phyloP scores from a whole-genome alignment of 768 basidiomycete species.

The Lentinula sp. region DNA sequence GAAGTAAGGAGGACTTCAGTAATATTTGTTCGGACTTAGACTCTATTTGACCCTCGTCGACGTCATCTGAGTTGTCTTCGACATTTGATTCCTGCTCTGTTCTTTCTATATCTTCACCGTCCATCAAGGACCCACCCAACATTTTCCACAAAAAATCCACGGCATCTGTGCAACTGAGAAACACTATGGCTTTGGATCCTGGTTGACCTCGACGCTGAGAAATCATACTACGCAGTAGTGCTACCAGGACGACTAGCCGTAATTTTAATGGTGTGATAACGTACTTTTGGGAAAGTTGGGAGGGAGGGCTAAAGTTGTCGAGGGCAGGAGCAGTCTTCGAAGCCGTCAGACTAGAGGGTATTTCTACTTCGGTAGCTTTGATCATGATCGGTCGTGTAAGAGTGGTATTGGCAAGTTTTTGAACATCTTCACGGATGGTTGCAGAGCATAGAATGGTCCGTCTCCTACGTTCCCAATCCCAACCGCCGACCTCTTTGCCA shows the following conservation, averaged over 20 bases:
- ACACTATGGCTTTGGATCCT: slow-evolving; percentile 82
- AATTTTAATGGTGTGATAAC: slow-evolving; percentile 87
- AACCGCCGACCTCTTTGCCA: slow-evolving; percentile 70
- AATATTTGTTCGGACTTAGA: slow-evolving; percentile 34
- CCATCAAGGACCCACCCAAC: slow-evolving; percentile 24
- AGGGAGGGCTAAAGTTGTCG: slow-evolving; percentile 85
- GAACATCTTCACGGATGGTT: slow-evolving; percentile 92
- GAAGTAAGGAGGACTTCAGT: slow-evolving; percentile 69
- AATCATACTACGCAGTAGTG: slow-evolving; percentile 78
- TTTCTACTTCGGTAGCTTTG: slow-evolving; percentile 59
- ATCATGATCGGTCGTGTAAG: slow-evolving; percentile 78
- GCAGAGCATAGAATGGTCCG: slow-evolving; percentile 94
- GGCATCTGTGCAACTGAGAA: slow-evolving; percentile 95
- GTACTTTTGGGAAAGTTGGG: slow-evolving; percentile 90
- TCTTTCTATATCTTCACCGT: background rate
- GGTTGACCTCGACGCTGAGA: slow-evolving; percentile 47
- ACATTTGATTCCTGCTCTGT: slow-evolving; percentile 13
- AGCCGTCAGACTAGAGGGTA: slow-evolving; percentile 13
- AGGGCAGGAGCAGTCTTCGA: slow-evolving; percentile 13
- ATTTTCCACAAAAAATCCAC: slow-evolving; percentile 96
- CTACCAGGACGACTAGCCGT: slow-evolving; percentile 86
- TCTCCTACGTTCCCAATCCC: slow-evolving; percentile 76
- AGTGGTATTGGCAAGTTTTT: slow-evolving; percentile 83
- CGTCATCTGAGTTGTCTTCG: slow-evolving; percentile 11
- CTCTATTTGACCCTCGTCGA: slow-evolving; percentile 7